Evolutionary conservation across 2,329 filamentous ascomycete species (phyloP), one percentile per base, ranked within the genome.

Genomic region (Penicillium freii): DNA sequence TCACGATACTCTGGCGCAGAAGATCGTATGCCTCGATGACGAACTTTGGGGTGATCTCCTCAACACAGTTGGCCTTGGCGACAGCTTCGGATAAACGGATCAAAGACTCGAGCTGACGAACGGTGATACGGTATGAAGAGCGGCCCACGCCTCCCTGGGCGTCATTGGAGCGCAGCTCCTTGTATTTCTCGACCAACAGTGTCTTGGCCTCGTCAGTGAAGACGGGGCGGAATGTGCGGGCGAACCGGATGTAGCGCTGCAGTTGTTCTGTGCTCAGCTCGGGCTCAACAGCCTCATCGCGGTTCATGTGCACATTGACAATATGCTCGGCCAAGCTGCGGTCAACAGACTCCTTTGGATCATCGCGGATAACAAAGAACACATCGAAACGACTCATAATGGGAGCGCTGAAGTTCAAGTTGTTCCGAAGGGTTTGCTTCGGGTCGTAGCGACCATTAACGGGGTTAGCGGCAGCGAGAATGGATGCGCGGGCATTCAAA

Each of bases 381-480:
- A 99, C 82, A 80, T 99, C 94, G 76, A 99, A 99, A 81, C 94
- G 90, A 52, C 91, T 96, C 94, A 99, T 99, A 80, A 99, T 99
- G 57, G 94, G 94, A 1, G 94, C 94, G 27, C 89, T 93, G 90
- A 99, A 97, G 79, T 97, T 97, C 77, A 99, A 93, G 75, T 99
- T 99, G 62, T 91, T 87, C 51, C 94, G 86, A 7, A 99, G 84
- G 0, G 94, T 96, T 0, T 90, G 88, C 80, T 97, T 99, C 69
- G 93, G 90, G 78, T 99, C 96, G 78, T 99, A 77, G n/a, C 94
- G 87, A 13, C 94, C 94, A 29, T 91, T 91, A 5, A 99, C 91
- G 0, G 94, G 94, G 75, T 99, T 99, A 31, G 94, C 94, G 7
- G 94, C 94, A 0, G 94, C 94, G 17, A 99, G 87, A 68, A 99